Base-by-base conservation (phyloP, 352 stramenopile species). In the Phytopythium helicoides region DNA sequence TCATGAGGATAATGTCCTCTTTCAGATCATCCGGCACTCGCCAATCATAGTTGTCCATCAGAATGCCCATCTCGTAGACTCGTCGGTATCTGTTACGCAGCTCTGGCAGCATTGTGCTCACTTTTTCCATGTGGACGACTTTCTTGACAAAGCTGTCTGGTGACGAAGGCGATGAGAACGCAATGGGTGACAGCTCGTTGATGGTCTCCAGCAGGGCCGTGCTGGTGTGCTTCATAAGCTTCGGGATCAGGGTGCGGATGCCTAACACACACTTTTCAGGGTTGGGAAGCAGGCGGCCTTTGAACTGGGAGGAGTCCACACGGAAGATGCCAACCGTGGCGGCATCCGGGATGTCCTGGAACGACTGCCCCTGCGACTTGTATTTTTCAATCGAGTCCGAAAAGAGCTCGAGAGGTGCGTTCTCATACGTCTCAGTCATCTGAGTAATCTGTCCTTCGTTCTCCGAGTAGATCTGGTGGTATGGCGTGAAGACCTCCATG, bases 1-100 rank as follows among this genome's bases (percentile, higher is more conserved):
- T 96, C 79, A 98, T 91, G 38, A 98, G 84, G 46, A 97, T 87
- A 46, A 98, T 94, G 51, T 96, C 75, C 47, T 96, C 92, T 48
- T 96, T 95, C 56, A 97, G 81, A 22, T 97, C 76, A 31, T 98
- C 93, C 0, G 90, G 87, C 3, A 98, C 73, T 15, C 80, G 71
- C 94, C 93, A 98, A 8, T 86, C 69, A 58, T 97, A 93, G 33
- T 92, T 90, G 36, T 96, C 86, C 89, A 98, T 97, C 38, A 98
- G 69, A 10, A 88, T 71, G 3, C 79, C 86, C 80, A 97, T 92
- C 46, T 92, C 81, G 33, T 87, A 88, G 38, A 96, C 75, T 8
- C 90, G 84, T 16, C 73, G 70, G 23, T 96, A 94, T 0, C 68
- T 56, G 6, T 54, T 65, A 35, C 92, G 79, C 23, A 97, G 62